Percentiles rank a stretch among this genome's conserved stretches.
phyloP scores from a whole-genome alignment of 768 basidiomycete genomes.

The Lentinula edodes region DNA sequence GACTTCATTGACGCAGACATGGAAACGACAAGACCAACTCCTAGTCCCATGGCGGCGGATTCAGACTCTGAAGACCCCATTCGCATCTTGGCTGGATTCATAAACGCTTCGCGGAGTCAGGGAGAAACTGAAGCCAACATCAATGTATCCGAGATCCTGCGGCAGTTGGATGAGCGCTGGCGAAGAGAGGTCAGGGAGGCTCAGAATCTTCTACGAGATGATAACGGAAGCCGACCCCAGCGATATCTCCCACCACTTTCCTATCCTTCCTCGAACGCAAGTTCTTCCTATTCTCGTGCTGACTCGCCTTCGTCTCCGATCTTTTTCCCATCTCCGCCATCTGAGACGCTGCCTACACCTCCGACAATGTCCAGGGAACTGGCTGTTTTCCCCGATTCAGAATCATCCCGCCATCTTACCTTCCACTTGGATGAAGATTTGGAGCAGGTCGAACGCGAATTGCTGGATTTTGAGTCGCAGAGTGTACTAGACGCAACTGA shows the following conservation, averaged over 20 bases:
- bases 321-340: neutral
- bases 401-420: neutral
- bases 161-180: neutral
- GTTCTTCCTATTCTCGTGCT: neutral
- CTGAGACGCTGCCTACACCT: neutral
- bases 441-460: neutral
- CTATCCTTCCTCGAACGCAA: neutral
- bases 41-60: neutral
- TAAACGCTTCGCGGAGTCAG: neutral
- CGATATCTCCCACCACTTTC: conserved; percentile 1
- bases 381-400: neutral
- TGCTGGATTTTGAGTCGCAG: neutral
- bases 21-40: neutral
- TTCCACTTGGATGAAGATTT: neutral
- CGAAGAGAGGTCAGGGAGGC: neutral
- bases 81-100: neutral
- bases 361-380: neutral
- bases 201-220: neutral
- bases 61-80: conserved; percentile 4
- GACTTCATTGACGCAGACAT: neutral
- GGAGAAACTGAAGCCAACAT: neutral
- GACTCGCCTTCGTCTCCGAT: conserved; percentile 2
- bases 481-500: neutral
- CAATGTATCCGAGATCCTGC: neutral
- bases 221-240: neutral